A percentile compares a stretch with the other conserved stretches of the same genome.
Conservation (phyloP, 1,139 yeast genomes). For the Pichia sp. region DNA sequence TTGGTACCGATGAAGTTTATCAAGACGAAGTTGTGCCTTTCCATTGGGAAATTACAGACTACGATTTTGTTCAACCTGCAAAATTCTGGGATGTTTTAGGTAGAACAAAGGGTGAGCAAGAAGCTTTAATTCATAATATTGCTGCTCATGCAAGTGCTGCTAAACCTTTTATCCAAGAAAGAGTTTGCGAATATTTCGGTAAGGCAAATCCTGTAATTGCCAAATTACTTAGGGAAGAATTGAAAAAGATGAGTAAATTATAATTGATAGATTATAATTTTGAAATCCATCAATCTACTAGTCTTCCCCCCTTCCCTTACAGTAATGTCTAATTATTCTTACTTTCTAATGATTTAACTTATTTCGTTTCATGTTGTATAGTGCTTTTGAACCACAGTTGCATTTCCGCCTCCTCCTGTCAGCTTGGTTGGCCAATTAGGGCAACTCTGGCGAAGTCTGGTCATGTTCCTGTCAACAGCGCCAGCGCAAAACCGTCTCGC, state of each 20-base stretch:
- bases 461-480: too few relatives aligned
- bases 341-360: neutral
- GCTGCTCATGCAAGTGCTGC: constrained; percentile 71
- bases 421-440: too few relatives aligned
- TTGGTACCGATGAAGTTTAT: constrained; percentile 71
- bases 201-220: constrained; percentile 68
- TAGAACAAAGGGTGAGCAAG: constrained; percentile 71
- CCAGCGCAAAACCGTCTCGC: too few relatives aligned
- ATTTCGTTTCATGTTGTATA: too few relatives aligned
- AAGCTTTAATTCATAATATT: constrained; percentile 74
- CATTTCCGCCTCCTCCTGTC: too few relatives aligned
- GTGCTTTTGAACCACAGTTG: too few relatives aligned
- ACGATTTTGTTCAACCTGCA: constrained; percentile 53
- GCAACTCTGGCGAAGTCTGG: too few relatives aligned
- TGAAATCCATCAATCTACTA: neutral
- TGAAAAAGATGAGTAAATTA: constrained; percentile 14
- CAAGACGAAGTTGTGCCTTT: constrained; percentile 79
- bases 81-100: constrained; percentile 67
- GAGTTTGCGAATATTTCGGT: constrained; percentile 68
- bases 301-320: neutral
- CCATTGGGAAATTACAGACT: constrained; percentile 79
- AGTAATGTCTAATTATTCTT: neutral
- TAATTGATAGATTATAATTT: too few relatives aligned
- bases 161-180: constrained; percentile 67
- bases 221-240: constrained; percentile 52